Conservation (phyloP, 2,329 filamentous ascomycete genomes). For the Fusarium multiceps region DNA sequence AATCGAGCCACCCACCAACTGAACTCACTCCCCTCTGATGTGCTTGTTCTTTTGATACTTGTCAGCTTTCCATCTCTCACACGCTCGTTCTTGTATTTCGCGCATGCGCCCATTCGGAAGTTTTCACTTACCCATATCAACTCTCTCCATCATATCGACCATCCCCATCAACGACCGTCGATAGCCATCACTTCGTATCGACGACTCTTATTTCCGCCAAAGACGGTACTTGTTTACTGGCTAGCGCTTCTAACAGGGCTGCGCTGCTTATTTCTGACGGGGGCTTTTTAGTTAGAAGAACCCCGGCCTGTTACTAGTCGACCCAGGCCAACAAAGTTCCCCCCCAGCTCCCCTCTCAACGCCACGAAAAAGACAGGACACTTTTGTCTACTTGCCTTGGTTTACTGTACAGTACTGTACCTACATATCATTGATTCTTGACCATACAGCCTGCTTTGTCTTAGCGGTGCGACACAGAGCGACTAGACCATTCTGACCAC, state of each 20-base stretch:
- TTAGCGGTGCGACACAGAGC: slow-evolving; percentile 10
- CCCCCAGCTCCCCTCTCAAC: slow-evolving; percentile 40
- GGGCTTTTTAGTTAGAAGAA: slow-evolving; percentile 9
- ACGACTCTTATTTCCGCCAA: neutral
- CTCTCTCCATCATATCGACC: neutral
- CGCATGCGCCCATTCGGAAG: slow-evolving; percentile 12
- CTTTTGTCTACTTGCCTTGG: slow-evolving; percentile 5
- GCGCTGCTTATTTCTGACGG: slow-evolving; percentile 35
- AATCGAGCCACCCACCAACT: slow-evolving; percentile 34
- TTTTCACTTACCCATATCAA: slow-evolving; percentile 9
- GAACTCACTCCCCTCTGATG: slow-evolving; percentile 24
- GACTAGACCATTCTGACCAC: slow-evolving; percentile 19
- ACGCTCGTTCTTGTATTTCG: slow-evolving; percentile 21
- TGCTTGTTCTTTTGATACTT: slow-evolving; percentile 12
- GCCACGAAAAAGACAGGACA: slow-evolving; percentile 40
- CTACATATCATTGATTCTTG: slow-evolving; percentile 3
- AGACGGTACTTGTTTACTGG: slow-evolving; percentile 13
- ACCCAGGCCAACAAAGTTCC: slow-evolving; percentile 41
- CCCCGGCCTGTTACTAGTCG: slow-evolving; percentile 30
- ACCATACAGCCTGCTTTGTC: slow-evolving; percentile 15
- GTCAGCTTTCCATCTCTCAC: neutral
- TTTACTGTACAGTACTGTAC: neutral
- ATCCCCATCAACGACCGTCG: slow-evolving; percentile 4
- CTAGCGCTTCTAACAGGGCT: slow-evolving; percentile 30
- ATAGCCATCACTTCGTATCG: slow-evolving; percentile 18